These are phyloP conservation scores for Claviceps cyperi DNA, from an alignment of 2,329 filamentous ascomycete species.

Conservation along the genomic window DNA sequence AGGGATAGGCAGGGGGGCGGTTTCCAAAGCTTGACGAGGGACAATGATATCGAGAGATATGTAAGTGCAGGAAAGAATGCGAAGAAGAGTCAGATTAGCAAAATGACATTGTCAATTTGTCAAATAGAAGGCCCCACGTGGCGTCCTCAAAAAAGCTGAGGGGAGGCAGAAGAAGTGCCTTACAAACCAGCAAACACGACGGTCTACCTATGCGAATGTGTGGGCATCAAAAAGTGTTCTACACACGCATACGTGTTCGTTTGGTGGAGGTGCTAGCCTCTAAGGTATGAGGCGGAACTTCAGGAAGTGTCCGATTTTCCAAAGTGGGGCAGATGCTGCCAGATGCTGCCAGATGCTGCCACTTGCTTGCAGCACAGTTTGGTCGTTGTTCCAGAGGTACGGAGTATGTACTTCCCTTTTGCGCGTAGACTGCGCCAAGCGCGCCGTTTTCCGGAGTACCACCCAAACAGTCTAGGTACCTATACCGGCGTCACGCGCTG, in stretches of 20 bases:
- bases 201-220: too few species aligned
- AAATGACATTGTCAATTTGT: constrained; percentile 16
- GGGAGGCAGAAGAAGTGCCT: constrained; percentile 2
- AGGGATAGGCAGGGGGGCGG: neutral
- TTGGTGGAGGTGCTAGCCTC: constrained; percentile 7
- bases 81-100: constrained; percentile 4
- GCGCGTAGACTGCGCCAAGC: neutral
- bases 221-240: constrained; percentile 9
- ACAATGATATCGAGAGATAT: neutral
- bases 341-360: neutral
- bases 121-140: constrained; percentile 19
- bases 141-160: constrained; percentile 11
- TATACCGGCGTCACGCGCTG: neutral
- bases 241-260: constrained; percentile 12
- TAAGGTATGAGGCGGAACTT: constrained; percentile 1
- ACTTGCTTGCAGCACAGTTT: neutral
- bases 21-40: neutral
- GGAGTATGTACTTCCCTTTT: neutral
- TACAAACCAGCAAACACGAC: neutral
- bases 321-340: constrained; percentile 1
- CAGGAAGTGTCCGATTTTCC: constrained; percentile 2
- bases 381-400: neutral
- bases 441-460: neutral
- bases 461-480: neutral
- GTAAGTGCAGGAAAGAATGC: neutral